A percentile compares a stretch with the other conserved stretches of the same genome.
phyloP scores from a whole-genome alignment of 148 eudicot species.

The Heliamphora exappendiculata region DNA sequence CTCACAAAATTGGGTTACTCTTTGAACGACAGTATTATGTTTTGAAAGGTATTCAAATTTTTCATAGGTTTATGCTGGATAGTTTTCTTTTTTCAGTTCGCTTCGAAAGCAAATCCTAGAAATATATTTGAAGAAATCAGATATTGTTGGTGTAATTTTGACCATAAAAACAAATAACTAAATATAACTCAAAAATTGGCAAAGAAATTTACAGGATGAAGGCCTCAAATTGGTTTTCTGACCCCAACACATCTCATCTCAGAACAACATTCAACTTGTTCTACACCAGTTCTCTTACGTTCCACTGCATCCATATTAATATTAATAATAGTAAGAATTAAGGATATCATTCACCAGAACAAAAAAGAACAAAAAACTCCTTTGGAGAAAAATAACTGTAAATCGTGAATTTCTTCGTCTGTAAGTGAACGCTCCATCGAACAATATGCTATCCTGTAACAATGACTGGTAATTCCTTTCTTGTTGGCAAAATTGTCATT shows the following conservation, averaged over 20 bases:
- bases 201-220: conserved; percentile 9
- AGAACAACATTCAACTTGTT: conserved; percentile 71
- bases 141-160: background rate
- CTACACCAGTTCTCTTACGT: conserved; percentile 71
- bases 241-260: conserved; percentile 37
- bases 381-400: conserved; percentile 50
- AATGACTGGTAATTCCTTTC: conserved; percentile 96
- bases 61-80: background rate
- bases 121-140: background rate
- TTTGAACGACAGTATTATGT: background rate
- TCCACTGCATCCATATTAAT: conserved; percentile 51
- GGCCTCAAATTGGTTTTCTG: background rate
- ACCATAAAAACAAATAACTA: background rate
- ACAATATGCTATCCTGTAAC: conserved; percentile 83
- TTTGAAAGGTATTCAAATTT: background rate
- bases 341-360: background rate
- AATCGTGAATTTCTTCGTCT: conserved; percentile 80
- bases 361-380: background rate
- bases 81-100: no score
- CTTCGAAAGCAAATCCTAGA: background rate
- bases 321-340: background rate
- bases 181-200: background rate
- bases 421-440: conserved; percentile 98
- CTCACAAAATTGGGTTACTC: background rate
- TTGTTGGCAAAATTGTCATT: conserved; percentile 85